These are phyloP conservation scores for Torulaspora gathmanii DNA, from an alignment of 805 yeast species.

Conservation along the genomic window DNA sequence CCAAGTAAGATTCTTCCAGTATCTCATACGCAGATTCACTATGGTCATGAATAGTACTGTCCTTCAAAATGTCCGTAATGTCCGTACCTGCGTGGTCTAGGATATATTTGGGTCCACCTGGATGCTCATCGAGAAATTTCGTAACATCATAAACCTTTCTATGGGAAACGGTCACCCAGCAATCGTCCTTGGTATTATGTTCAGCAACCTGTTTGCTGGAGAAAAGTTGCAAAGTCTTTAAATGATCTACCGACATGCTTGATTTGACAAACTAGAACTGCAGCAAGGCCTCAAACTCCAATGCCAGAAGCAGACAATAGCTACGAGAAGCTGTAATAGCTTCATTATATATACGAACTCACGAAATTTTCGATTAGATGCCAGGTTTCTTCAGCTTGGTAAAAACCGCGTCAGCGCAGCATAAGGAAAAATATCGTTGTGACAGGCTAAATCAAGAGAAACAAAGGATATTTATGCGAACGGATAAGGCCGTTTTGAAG, in stretches of 20 bases:
- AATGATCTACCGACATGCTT: conserved; percentile 3
- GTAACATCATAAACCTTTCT: conserved; percentile 84
- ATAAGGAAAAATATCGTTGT: conserved; percentile 1
- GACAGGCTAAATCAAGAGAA: background rate
- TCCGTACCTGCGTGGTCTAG: conserved; percentile 75
- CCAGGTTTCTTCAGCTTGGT: conserved; percentile 1
- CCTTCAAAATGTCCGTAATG: conserved; percentile 56
- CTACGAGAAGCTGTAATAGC: background rate
- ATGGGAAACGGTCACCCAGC: conserved; percentile 77
- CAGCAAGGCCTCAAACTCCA: background rate
- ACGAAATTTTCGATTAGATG: background rate
- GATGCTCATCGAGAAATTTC: conserved; percentile 43
- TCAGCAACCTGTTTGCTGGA: conserved; percentile 48
- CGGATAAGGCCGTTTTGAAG: background rate
- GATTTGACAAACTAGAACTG: background rate
- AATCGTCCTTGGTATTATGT: conserved; percentile 51
- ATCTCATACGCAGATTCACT: conserved; percentile 83
- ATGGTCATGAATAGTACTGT: conserved; percentile 62
- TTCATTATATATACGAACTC: conserved; percentile 4
- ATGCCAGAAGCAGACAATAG: background rate
- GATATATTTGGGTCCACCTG: conserved; percentile 72
- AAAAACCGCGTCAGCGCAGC: conserved; percentile 1
- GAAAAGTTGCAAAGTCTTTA: conserved; percentile 52
- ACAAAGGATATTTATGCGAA: background rate
- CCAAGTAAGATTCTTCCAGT: conserved; percentile 70